Evolutionary conservation across 2,329 filamentous ascomycete genomes (phyloP).

Genomic region (Camptophora hylomeconis): DNA sequence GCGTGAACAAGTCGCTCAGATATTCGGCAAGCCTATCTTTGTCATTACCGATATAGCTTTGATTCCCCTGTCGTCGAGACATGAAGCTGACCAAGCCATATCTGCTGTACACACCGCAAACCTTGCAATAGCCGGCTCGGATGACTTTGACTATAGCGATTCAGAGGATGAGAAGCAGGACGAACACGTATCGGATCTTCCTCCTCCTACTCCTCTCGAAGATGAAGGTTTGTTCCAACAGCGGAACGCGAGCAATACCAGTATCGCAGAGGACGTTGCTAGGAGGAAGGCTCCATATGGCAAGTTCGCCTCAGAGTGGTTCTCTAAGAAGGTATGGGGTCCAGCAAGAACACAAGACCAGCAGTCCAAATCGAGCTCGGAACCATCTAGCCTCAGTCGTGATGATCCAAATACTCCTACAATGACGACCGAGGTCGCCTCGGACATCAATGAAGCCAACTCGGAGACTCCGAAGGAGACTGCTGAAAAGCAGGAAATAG

Average conservation of each 20-base stretch:
- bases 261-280: constrained; percentile 81
- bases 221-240: constrained; percentile 15
- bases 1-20: constrained; percentile 76
- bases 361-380: too few relatives aligned
- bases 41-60: constrained; percentile 78
- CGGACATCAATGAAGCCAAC: too few relatives aligned
- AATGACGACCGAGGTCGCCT: too few relatives aligned
- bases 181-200: constrained; percentile 11
- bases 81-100: constrained; percentile 62
- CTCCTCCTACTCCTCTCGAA: constrained; percentile 18
- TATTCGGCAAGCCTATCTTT: constrained; percentile 72
- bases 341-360: too few relatives aligned
- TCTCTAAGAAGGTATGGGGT: too few relatives aligned
- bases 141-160: constrained; percentile 18
- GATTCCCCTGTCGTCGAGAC: constrained; percentile 70
- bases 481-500: constrained; percentile 3
- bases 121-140: constrained; percentile 5
- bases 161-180: constrained; percentile 20
- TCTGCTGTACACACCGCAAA: constrained; percentile 16
- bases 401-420: too few relatives aligned
- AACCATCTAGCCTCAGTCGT: too few relatives aligned
- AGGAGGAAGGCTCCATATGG: constrained; percentile 72
- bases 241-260: constrained; percentile 35
- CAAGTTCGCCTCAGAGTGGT: constrained; percentile 81
- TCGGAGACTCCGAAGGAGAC: too few relatives aligned